Evolutionary conservation across 495 filamentous ascomycete genomes (phyloP).

Genomic region (Neurospora hispaniola): DNA sequence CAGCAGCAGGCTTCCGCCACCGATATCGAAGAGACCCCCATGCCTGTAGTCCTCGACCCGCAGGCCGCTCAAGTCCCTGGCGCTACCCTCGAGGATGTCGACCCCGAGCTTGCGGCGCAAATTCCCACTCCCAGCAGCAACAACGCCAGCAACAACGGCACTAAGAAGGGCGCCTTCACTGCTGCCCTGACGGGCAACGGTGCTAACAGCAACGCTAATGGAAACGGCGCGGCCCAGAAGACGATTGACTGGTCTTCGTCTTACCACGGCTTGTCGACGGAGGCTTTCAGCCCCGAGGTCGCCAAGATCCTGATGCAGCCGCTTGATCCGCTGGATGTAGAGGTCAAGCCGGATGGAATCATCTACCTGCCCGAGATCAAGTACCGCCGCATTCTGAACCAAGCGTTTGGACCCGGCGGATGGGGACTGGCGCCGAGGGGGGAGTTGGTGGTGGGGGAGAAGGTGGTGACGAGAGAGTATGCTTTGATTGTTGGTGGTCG

Average conservation of each 20-base stretch:
- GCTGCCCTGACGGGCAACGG: conserved; percentile 13
- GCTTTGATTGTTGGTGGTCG: conserved; percentile 81
- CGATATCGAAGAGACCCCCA: not conserved
- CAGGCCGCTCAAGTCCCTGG: conserved; percentile 23
- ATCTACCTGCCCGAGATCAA: conserved; percentile 98
- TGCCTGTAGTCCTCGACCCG: conserved; percentile 11
- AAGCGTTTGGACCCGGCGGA: conserved; percentile 86
- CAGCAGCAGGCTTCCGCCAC: not conserved
- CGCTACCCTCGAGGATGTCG: conserved; percentile 22
- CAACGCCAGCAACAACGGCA: not conserved
- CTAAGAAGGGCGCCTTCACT: conserved; percentile 4
- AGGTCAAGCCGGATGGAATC: conserved; percentile 95
- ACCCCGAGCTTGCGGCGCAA: conserved; percentile 11
- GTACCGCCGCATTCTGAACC: conserved; percentile 84
- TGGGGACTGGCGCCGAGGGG: conserved; percentile 90
- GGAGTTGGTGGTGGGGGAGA: conserved; percentile 81
- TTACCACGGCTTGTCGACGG: conserved; percentile 73
- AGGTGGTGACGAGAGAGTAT: conserved; percentile 88
- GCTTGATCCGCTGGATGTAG: conserved; percentile 64
- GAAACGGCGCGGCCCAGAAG: conserved; percentile 36
- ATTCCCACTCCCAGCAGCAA: conserved; percentile 9
- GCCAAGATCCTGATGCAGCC: conserved; percentile 59
- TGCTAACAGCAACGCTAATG: conserved; percentile 6
- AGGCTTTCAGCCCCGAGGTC: conserved; percentile 67
- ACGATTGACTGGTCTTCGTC: conserved; percentile 87